Base-by-base conservation (phyloP, 768 basidiomycete genomes). In the Cyclocybe cylindracea region DNA sequence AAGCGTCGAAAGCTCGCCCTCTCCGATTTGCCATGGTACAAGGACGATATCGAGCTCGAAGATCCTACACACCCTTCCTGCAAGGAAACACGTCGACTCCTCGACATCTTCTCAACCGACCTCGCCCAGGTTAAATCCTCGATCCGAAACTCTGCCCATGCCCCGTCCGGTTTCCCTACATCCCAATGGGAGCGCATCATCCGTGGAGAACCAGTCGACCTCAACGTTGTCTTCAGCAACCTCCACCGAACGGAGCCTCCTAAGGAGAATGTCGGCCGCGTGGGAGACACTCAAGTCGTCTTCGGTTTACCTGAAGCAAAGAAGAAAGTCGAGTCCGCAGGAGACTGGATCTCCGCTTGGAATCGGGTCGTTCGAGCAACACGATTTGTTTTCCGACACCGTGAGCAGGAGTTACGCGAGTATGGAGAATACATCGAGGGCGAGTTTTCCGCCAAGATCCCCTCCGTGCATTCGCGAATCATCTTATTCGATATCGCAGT, bases 271-370 rank as follows among this genome's bases (percentile, higher is more conserved):
- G 14, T 40, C 29, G 57, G 53, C 13, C 52, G 44, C 53, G 11
- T 63, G 14, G 60, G 62, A 51, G 11, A 37, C 3, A 39, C 46
- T 48, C 50, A 60, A 19, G 48, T 65, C 44, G 18, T 29, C 29
- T 42, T 63, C 48, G 57, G 56, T 6, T 18, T 24, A 9, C 38
- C 50, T 10, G 55, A 58, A 36, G 57, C 62, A 11, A 24, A 32
- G 6, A 24, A 50, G 37, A 57, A 49, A 36, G 57, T 70, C 47
- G 14, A 35, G 11, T 56, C 57, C 18, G 29, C 31, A 2, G 47
- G 51, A 2, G 59, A 71, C 5, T 72, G 67, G 67, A 32, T 50
- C 35, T 33, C 48, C 5, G 66, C 69, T 0, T 70, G 63, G 59
- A 32, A 54, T 8, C 5, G 14, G 1, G 44, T 53, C 10, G 13